These are phyloP conservation scores for Pseudonitzschia delicatissima DNA, from an alignment of 108 stramenopile species.

Conservation along the genomic window DNA sequence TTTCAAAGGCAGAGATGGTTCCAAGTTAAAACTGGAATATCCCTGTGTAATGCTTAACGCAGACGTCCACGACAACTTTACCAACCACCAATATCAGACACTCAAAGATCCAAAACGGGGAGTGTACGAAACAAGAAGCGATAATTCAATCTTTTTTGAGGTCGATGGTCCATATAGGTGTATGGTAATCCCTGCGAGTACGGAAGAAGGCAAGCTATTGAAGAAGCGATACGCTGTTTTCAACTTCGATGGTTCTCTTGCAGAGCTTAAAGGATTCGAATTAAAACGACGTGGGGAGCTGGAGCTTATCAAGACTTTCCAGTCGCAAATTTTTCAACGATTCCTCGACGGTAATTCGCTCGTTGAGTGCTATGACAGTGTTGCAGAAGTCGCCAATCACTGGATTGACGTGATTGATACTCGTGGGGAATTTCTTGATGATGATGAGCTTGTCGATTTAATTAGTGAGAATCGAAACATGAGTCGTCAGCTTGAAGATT, in stretches of 20 bases:
- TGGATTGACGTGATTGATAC: conserved; percentile 99
- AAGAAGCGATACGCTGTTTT: conserved; percentile 99
- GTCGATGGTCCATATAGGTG: conserved; percentile 98
- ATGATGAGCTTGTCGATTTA: conserved; percentile 94
- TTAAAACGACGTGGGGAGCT: conserved; percentile 99
- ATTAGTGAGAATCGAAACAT: conserved; percentile 98
- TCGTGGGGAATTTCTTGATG: conserved; percentile 87
- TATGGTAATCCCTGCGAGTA: conserved; percentile 98
- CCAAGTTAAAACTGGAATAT: conserved; percentile 87
- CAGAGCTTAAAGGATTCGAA: conserved; percentile 99
- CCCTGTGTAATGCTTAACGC: conserved; percentile 99
- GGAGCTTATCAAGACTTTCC: conserved; percentile 98
- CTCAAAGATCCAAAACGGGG: conserved; percentile 80
- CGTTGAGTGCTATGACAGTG: conserved; percentile 91
- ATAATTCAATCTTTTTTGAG: conserved; percentile 99
- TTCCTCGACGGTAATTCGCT: conserved; percentile 91
- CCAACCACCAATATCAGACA: conserved; percentile 98
- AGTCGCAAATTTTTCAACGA: conserved; percentile 95
- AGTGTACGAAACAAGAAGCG: conserved; percentile 88
- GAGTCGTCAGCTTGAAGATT: conserved; percentile 96
- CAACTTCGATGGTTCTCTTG: conserved; percentile 97
- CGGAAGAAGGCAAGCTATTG: conserved; percentile 97
- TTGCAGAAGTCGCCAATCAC: conserved; percentile 95
- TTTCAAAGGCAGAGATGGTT: conserved; percentile 74
- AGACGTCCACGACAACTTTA: conserved; percentile 97